Evolutionary conservation across 148 eudicot genomes (phyloP), one percentile per base, ranked within the genome.

Genomic region (Cornus florida): DNA sequence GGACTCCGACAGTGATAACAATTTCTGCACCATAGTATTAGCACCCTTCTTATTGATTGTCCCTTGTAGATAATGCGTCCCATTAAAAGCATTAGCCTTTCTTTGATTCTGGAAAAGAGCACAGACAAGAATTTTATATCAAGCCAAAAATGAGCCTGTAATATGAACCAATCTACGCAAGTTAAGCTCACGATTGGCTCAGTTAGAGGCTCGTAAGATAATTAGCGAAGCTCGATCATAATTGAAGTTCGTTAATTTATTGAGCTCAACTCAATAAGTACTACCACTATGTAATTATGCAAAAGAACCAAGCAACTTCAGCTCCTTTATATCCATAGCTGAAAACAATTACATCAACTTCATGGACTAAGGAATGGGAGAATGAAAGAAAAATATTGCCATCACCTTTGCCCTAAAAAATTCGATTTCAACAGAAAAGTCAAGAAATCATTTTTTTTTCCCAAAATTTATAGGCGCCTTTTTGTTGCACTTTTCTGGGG

Each of bases 1-100:
- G 60, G 83, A 74, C 50, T 65, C 74, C 77, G 77, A 43, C 31
- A 89, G 83, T 50, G 86, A 79, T 48, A 72, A 66, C 71, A 89
- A 35, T 39, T 67, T 80, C 67, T 76, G 80, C 46, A 87, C 86
- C 22, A 33, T 70, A 70, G 56, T 62, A 68, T 68, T 46, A 74
- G 83, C 67, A 41, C 75, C 79, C 53, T 82, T 82, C 74, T 79
- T 72, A 70, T 71, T 20, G 39, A 81, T 75, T 70, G 66, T 79
- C 76, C 77, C 80, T 50, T 70, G 82, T 28, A 87, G 72, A 72
- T 77, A 75, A 76, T 75, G 79, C 78, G 83, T 67, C 79, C 83
- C 77, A 56, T 71, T 71, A 75, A 75, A 43, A 38, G 77, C 53
- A 75, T 71, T 53, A 70, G 65, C 77, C 76, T 81, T 86, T 56